phyloP scores from a whole-genome alignment of 139 green algal genomes.

The Chlamydomonas sp. region DNA sequence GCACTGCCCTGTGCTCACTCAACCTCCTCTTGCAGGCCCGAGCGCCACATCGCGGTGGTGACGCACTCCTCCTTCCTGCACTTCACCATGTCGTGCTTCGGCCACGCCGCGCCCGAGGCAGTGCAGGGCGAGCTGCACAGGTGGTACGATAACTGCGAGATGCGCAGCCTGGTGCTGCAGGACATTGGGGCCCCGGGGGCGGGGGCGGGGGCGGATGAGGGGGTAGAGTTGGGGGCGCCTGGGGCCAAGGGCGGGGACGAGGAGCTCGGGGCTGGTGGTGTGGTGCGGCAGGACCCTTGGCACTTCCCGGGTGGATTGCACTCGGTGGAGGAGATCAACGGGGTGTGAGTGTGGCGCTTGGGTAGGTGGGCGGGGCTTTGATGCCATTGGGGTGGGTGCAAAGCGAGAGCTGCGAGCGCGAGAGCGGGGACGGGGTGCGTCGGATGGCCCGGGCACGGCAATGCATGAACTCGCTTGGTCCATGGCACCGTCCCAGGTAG shows the following conservation, averaged over 20 bases:
- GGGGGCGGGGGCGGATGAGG: not conserved
- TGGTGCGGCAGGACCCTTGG: not conserved
- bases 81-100: constrained; percentile 51
- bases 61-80: constrained; percentile 60
- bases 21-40: constrained; percentile 31
- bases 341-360: no score
- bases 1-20: no score
- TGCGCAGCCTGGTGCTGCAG: constrained; percentile 51
- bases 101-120: not conserved
- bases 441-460: no score
- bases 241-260: no score
- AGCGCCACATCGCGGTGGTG: constrained; percentile 59
- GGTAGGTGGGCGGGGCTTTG: no score
- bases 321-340: not conserved
- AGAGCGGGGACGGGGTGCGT: no score
- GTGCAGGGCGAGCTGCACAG: constrained; percentile 41
- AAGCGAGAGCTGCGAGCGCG: no score
- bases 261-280: no score
- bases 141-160: constrained; percentile 58
- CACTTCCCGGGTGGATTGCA: constrained; percentile 9
- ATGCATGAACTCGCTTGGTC: no score
- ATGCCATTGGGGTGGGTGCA: no score
- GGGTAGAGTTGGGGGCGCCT: no score
- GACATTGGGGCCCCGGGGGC: constrained; percentile 9
- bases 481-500: no score